A percentile compares a stretch with the other conserved stretches of the same genome.
Conservation (phyloP, 192 early-diverging fungal genomes). For the Podila horticola region DNA sequence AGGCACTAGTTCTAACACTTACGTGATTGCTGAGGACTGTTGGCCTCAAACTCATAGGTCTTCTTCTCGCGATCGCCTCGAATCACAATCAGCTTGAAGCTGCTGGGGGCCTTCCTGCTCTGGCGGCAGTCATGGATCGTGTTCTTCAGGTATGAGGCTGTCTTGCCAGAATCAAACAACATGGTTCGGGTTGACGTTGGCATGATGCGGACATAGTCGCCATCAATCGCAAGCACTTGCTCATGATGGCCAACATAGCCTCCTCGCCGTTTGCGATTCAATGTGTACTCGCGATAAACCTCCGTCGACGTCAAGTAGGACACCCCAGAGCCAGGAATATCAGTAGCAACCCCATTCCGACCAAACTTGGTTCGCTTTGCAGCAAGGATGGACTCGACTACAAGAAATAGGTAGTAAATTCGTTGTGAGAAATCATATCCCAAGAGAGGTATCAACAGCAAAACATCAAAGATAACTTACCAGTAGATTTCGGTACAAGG, state of each 20-base stretch:
- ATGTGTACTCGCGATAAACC: constrained; percentile 71
- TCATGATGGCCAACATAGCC: constrained; percentile 89
- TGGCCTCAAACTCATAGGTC: constrained; percentile 83
- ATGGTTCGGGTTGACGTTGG: constrained; percentile 77
- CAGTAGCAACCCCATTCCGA: constrained; percentile 7
- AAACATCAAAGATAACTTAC: constrained; percentile 6
- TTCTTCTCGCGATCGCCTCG: constrained; percentile 73
- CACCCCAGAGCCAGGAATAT: constrained; percentile 45
- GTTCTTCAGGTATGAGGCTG: constrained; percentile 56
- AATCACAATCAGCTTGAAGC: constrained; percentile 74
- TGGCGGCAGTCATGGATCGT: constrained; percentile 64
- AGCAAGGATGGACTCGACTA: constrained; percentile 2
- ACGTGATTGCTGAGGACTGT: constrained; percentile 71
- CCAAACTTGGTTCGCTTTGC: constrained; percentile 28
- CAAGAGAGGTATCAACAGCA: neutral
- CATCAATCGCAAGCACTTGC: constrained; percentile 92
- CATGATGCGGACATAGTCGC: constrained; percentile 92
- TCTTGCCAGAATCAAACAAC: constrained; percentile 87
- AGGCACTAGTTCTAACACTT: constrained; percentile 30
- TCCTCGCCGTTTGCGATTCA: constrained; percentile 81
- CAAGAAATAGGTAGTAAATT: neutral
- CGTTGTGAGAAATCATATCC: neutral
- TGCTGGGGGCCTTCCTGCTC: constrained; percentile 72
- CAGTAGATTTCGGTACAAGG: constrained; percentile 72
- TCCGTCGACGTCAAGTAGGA: constrained; percentile 47